phyloP scores from a whole-genome alignment of 495 filamentous ascomycete genomes.

The Trichoderma erinaceum region DNA sequence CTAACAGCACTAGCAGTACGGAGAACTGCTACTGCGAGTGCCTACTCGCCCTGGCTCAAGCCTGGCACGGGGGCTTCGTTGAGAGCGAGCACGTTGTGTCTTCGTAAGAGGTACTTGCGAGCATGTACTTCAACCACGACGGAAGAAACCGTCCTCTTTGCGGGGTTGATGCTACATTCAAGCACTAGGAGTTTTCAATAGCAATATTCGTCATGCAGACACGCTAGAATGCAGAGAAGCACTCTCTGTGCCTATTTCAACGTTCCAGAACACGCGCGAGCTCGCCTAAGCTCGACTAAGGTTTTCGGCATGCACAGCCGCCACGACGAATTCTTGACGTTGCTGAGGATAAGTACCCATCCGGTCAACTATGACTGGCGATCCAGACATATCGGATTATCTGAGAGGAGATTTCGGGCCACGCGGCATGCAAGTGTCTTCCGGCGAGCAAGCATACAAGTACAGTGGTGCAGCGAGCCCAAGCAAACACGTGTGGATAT shows the following conservation, averaged over 20 bases:
- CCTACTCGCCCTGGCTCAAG: conserved; percentile 2
- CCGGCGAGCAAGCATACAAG: background rate
- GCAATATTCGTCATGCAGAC: background rate
- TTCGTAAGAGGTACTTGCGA: background rate
- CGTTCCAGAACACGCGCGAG: background rate
- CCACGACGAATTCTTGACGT: background rate
- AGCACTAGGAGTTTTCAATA: background rate
- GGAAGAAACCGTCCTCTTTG: conserved; percentile 6
- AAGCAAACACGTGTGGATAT: conserved; percentile 1
- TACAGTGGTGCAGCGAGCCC: background rate
- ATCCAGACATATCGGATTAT: background rate
- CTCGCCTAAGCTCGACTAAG: background rate
- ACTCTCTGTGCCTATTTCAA: background rate
- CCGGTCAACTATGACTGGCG: background rate
- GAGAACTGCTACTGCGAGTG: too few relatives aligned
- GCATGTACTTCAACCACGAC: background rate
- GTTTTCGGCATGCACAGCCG: background rate
- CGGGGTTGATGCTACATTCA: background rate
- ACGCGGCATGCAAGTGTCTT: conserved; percentile 7
- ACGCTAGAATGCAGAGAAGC: background rate
- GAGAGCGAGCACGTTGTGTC: background rate
- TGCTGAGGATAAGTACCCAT: background rate
- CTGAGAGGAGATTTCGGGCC: conserved; percentile 3
- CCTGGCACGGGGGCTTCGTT: background rate
- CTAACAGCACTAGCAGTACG: background rate